A percentile compares a stretch with the other conserved stretches of the same genome.
Evolutionary conservation across 2,329 filamentous ascomycete genomes (phyloP).

Genomic region (Coniochaeta prunicola): DNA sequence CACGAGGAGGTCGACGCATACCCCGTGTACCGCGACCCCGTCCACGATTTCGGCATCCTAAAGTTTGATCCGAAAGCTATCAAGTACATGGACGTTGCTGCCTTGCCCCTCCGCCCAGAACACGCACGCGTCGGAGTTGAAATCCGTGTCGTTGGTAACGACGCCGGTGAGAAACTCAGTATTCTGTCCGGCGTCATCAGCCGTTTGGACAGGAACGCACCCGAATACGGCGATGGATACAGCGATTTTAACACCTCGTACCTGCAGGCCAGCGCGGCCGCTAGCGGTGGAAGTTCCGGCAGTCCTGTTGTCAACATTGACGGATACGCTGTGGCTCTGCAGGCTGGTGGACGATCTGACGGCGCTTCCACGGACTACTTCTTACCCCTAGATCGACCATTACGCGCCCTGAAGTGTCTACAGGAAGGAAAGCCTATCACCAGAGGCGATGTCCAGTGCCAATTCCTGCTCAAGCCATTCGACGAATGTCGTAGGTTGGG

Average conservation of each 20-base stretch:
- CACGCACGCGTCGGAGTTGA: conserved; percentile 85
- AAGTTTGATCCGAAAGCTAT: conserved; percentile 93
- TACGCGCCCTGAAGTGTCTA: conserved; percentile 80
- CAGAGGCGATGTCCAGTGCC: conserved; percentile 96
- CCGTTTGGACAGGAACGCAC: conserved; percentile 89
- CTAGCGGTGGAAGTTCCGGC: conserved; percentile 95
- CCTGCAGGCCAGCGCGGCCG: conserved; percentile 95
- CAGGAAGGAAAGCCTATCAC: conserved; percentile 67
- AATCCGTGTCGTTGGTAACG: conserved; percentile 95
- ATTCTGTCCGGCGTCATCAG: conserved; percentile 97
- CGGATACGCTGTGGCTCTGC: conserved; percentile 83
- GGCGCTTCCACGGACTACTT: conserved; percentile 98
- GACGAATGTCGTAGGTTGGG: conserved; percentile 92
- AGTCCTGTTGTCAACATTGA: conserved; percentile 96
- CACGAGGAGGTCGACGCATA: conserved; percentile 95
- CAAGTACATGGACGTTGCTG: conserved; percentile 90
- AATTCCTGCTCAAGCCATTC: conserved; percentile 95
- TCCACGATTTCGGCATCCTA: conserved; percentile 96
- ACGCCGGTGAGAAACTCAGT: conserved; percentile 96
- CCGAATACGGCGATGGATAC: conserved; percentile 96
- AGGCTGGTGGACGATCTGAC: conserved; percentile 89
- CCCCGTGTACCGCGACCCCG: conserved; percentile 94
- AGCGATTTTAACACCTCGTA: conserved; percentile 96
- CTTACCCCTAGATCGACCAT: conserved; percentile 81
- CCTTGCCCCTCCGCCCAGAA: conserved; percentile 75